phyloP scores from a whole-genome alignment of 1,284 basidiomycete genomes.

The Dichomitus squalens region DNA sequence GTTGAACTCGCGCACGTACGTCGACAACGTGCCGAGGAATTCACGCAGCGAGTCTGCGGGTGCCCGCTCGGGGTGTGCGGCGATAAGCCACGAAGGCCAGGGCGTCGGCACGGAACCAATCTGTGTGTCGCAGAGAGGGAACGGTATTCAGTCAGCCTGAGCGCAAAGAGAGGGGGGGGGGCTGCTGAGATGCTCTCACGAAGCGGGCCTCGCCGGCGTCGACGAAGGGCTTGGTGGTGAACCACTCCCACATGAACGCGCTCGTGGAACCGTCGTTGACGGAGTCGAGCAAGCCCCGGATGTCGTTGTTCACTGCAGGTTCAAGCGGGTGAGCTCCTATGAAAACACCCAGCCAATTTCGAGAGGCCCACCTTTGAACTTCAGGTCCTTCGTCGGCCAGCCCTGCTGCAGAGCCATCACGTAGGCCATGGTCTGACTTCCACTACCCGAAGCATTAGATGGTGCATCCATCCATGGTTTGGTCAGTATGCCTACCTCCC shows the following conservation, averaged over 20 bases:
- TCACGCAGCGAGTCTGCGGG: conserved; percentile 49
- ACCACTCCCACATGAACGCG: conserved; percentile 96
- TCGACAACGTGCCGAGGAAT: conserved; percentile 70
- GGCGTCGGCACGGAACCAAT: conserved; percentile 90
- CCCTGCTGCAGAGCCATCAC: conserved; percentile 90
- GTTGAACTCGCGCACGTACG: conserved; percentile 71
- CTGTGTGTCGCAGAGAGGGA: conserved; percentile 38
- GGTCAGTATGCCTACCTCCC: conserved; percentile 63
- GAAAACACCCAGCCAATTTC: too few relatives aligned
- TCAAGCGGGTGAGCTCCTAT: too few relatives aligned
- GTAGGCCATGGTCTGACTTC: conserved; percentile 93
- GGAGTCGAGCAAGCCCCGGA: conserved; percentile 85
- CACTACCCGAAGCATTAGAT: conserved; percentile 50
- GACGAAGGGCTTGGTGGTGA: conserved; percentile 93
- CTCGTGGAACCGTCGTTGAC: conserved; percentile 86
- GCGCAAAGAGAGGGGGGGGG: not conserved
- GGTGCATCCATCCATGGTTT: not conserved
- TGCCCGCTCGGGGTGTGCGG: conserved; percentile 74
- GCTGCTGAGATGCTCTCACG: conserved; percentile 44
- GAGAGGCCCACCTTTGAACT: conserved; percentile 67
- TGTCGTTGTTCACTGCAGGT: conserved; percentile 92
- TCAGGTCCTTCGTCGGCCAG: conserved; percentile 73
- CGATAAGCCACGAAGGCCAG: conserved; percentile 96
- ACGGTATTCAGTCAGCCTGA: not conserved
- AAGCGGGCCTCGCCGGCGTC: conserved; percentile 86